A percentile compares a stretch with the other conserved stretches of the same genome.
Conservation (phyloP, 768 basidiomycete genomes). For the Rhodocollybia butyracea region DNA sequence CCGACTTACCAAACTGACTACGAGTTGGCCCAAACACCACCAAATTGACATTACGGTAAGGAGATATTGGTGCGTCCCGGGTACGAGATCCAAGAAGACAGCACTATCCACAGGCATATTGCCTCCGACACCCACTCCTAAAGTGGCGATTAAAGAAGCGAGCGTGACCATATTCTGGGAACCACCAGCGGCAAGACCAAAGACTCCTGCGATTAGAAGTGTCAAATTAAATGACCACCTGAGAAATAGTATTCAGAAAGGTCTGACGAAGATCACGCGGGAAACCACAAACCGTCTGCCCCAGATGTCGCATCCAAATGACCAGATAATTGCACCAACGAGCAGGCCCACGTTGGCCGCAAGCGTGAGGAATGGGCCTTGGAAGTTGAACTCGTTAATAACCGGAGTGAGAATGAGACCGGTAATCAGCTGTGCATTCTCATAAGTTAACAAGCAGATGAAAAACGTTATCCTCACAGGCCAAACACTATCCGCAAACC, state of each 20-base stretch:
- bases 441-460: not conserved
- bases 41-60: conserved; percentile 55
- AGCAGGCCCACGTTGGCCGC: conserved; percentile 72
- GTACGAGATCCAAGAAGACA: conserved; percentile 53
- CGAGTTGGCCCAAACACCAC: conserved; percentile 57
- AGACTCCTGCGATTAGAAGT: conserved; percentile 48
- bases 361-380: conserved; percentile 62
- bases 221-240: conserved; percentile 67
- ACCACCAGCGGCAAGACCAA: conserved; percentile 48
- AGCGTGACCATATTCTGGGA: conserved; percentile 45
- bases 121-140: conserved; percentile 49
- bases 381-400: conserved; percentile 59
- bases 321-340: conserved; percentile 69
- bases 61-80: conserved; percentile 54
- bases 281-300: conserved; percentile 47
- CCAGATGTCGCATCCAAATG: conserved; percentile 67
- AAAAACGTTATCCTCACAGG: conserved; percentile 41
- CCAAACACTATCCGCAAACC: conserved; percentile 79
- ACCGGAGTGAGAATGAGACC: conserved; percentile 64
- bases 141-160: conserved; percentile 41
- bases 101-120: conserved; percentile 57
- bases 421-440: conserved; percentile 47
- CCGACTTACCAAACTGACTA: conserved; percentile 40
- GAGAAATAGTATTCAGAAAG: not conserved
- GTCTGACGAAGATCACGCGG: not conserved